Evolutionary conservation across 257 asterid genomes (phyloP).

Genomic region (Gynochthodes officinalis): DNA sequence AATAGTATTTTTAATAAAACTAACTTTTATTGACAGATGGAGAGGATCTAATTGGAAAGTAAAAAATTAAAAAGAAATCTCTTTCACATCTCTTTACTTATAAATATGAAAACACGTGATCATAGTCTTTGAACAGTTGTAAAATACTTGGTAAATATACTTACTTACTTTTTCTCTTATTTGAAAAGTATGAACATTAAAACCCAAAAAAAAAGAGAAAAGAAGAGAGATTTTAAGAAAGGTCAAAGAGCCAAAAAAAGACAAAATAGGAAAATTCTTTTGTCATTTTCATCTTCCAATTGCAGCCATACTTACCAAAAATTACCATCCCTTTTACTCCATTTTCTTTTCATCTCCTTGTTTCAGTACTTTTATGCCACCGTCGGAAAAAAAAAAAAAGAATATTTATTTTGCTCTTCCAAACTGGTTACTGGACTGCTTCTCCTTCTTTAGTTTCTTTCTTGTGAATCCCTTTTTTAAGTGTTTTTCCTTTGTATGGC

Average conservation of each 20-base stretch:
- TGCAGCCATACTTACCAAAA: neutral
- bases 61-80: no score
- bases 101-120: no score
- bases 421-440: constrained; percentile 3
- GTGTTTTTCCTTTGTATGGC: neutral
- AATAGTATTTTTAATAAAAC: no score
- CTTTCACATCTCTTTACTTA: no score
- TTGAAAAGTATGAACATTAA: no score
- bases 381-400: neutral
- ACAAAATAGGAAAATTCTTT: neutral
- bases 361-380: no score
- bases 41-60: no score
- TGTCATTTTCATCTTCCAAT: no score
- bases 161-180: no score
- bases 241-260: neutral
- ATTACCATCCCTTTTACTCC: neutral
- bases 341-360: neutral
- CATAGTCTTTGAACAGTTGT: no score
- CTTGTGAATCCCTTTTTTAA: constrained; percentile 10
- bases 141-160: no score
- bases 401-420: neutral
- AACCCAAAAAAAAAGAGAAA: neutral
- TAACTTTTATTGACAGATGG: no score
- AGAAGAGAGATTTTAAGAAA: neutral
- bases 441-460: neutral